Base-by-base conservation (phyloP, 1,284 basidiomycete species). In the Moniliella sp. region DNA sequence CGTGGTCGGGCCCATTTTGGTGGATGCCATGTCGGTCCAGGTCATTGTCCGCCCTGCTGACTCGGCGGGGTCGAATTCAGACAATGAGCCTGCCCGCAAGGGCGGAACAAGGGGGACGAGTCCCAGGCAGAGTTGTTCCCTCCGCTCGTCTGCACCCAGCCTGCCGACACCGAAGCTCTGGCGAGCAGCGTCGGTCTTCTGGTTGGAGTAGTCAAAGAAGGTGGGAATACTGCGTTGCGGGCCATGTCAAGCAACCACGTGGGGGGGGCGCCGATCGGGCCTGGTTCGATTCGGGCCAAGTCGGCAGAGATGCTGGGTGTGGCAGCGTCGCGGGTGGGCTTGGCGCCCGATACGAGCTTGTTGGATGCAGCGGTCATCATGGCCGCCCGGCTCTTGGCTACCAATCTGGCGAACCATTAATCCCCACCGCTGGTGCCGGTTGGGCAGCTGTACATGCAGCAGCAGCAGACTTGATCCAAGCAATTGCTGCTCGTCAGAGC, bases 381-480 rank as follows among this genome's bases (percentile, higher is more conserved):
- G 17, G 19, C 25, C 4, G n/a, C 27, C n/a, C 25, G 17, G 5
- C 27, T 31, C 5, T 25, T 27, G 2, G 19, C 13, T 15, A 14
- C 15, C 13, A 10, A 17, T 2, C 4, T 28, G 26, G 23, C 17
- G 39, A 82, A 78, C 23, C 74, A 76, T 40, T 60, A 81, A 15
- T 74, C 75, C 45, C 75, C 77, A 3, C 78, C 82, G 45, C 75
- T 78, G 1, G 69, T 65, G 32, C 50, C 64, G 5, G 49, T 62
- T 4, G 62, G 68, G 25, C 51, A 57, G 4, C 37, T 2, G 69
- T 81, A 15, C 81, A 91, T 43, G 74, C 75, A 0, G 69, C 71
- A 2, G 66, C 74, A 1, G 67, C 84, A 14, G 83, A 91, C 36
- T 63, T 91, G 1, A 63, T 94, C 2, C 83, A 91, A 48, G 68